phyloP scores from a whole-genome alignment of 2,329 filamentous ascomycete genomes.

The Clarireedia sp. region DNA sequence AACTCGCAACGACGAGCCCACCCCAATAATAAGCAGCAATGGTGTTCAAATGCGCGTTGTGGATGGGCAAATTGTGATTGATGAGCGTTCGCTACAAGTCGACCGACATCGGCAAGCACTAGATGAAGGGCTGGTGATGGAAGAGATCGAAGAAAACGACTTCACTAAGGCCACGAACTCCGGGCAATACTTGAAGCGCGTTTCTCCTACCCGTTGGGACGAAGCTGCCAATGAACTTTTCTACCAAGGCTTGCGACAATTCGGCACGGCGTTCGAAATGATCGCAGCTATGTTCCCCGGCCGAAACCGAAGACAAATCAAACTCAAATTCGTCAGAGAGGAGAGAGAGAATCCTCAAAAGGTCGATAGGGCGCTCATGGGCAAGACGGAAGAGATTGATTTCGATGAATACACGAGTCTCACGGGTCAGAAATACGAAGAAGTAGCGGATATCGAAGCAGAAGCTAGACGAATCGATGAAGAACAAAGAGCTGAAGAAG shows the following conservation, averaged over 20 bases:
- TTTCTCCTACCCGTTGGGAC: constrained; percentile 61
- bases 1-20: constrained; percentile 7
- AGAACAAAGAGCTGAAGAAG: constrained; percentile 40
- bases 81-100: constrained; percentile 59
- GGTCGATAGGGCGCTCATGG: constrained; percentile 56
- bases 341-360: constrained; percentile 57
- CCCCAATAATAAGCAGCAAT: not conserved
- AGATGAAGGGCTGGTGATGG: constrained; percentile 41
- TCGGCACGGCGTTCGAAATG: constrained; percentile 77
- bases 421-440: constrained; percentile 45
- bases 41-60: constrained; percentile 23
- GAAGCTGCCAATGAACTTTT: constrained; percentile 66
- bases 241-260: constrained; percentile 66
- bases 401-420: constrained; percentile 52
- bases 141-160: constrained; percentile 68
- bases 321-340: constrained; percentile 76
- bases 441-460: constrained; percentile 47
- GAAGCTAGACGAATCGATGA: constrained; percentile 39
- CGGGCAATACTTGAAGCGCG: constrained; percentile 58
- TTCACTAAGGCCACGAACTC: constrained; percentile 65
- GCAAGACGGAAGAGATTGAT: constrained; percentile 51
- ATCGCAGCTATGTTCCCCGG: constrained; percentile 69
- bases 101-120: constrained; percentile 59
- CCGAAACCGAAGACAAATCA: constrained; percentile 65
- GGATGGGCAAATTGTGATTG: constrained; percentile 60